Base-by-base conservation (phyloP, 805 yeast genomes). In the Maudiozyma saulgeensis region DNA sequence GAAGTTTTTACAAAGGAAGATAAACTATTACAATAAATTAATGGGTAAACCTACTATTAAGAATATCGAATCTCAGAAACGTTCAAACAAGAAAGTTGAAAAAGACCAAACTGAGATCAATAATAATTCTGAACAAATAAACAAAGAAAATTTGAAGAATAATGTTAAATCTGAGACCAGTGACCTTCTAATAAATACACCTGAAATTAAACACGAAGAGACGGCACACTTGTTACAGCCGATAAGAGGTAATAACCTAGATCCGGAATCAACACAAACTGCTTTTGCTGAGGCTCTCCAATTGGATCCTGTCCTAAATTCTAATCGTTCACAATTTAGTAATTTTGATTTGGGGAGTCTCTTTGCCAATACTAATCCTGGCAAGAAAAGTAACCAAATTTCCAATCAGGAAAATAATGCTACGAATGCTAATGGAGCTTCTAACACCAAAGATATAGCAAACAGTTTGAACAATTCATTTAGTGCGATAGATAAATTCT, bases 241-340 rank as follows among this genome's bases (percentile, higher is more conserved):
- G 9, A 25, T 15, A 15, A 41, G 34, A 4, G 25, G 41, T 3
- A 26, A 21, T 7, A 38, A 39, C 31, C 15, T 18, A 16, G 44
- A 43, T 16, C 15, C 34, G 25, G 26, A 19, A 39, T 44, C 53
- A 9, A 55, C 58, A 4, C 60, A 59, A 35, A 58, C 53, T 26
- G 58, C 59, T 2, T 55, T 63, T 49, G 62, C 58, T 5, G 66
- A 59, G 41, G 68, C 67, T 1, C 53, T 64, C 25, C 64, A 64
- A 31, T 49, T 59, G 23, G 68, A 64, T 46, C 66, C 68, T 4
- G 64, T 63, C 6, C 51, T 64, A 42, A 63, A 62, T 41, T 55
- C 58, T 15, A 62, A 58, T 48, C 9, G 26, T 8, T 43, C 35
- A 13, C 53, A 55, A 6, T 53, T 57, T 38, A 57, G 62, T 47